A percentile compares a stretch with the other conserved stretches of the same genome.
phyloP scores from a whole-genome alignment of 2,329 filamentous ascomycete species.

The Hawksworthiomyces lignivorus region DNA sequence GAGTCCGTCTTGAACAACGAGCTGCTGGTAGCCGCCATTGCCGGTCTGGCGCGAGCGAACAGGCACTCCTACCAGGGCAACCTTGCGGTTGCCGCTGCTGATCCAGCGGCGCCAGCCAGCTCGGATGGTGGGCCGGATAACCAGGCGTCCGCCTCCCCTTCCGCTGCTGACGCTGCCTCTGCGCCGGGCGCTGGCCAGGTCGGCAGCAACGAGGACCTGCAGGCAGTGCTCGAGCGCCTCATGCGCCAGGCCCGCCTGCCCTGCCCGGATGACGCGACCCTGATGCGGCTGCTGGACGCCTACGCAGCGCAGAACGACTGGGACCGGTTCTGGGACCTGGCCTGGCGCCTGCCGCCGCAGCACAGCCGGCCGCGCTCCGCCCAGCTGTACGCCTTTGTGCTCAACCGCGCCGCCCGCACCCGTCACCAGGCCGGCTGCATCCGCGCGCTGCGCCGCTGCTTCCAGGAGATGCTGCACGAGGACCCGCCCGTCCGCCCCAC shows the following conservation, averaged over 20 bases:
- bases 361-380: constrained; percentile 39
- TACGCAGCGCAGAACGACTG: constrained; percentile 43
- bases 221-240: constrained; percentile 37
- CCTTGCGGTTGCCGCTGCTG: too few species aligned
- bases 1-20: constrained; percentile 35
- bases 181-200: constrained; percentile 17
- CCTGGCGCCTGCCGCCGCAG: constrained; percentile 49
- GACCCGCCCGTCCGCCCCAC: constrained; percentile 37
- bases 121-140: not conserved
- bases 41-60: constrained; percentile 27
- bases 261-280: constrained; percentile 29
- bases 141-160: not conserved
- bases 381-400: constrained; percentile 49
- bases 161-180: constrained; percentile 8
- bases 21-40: constrained; percentile 43
- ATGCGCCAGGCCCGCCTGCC: constrained; percentile 29
- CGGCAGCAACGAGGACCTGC: constrained; percentile 28
- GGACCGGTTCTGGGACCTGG: constrained; percentile 51
- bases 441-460: constrained; percentile 42
- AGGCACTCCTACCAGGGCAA: constrained; percentile 25
- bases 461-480: constrained; percentile 54
- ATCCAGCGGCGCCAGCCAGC: not conserved
- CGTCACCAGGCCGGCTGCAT: constrained; percentile 35
- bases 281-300: constrained; percentile 35
- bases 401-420: constrained; percentile 38